Evolutionary conservation across 495 filamentous ascomycete species (phyloP), one percentile per base, ranked within the genome.

Genomic region (Aspergillus biplanus): DNA sequence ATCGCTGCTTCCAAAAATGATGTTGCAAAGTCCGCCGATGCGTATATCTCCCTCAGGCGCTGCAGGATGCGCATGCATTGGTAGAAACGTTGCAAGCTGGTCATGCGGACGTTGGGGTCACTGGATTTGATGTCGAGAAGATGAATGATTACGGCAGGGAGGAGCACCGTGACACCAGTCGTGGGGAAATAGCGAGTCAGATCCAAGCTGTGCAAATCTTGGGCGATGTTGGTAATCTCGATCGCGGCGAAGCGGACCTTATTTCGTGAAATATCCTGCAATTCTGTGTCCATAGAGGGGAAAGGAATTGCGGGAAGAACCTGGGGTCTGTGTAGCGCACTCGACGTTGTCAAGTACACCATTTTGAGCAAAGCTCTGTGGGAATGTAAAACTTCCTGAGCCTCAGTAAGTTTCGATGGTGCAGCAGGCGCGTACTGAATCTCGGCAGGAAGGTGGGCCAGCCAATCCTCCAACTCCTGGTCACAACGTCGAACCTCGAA

Each of bases 101-200:
- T 77, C 62, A 87, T 84, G 27, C 90, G 83, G 15, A 89, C 85
- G 52, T 83, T 85, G 16, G 85, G 84, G 61, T 91, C 84, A 48
- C 83, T 88, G 44, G 87, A 89, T 69, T 93, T 96, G 81, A 95
- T 93, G 69, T 96, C 91, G 4, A 96, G 84, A 18, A 97, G 81
- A 69, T 97, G 92, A 58, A 96, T 93, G 64, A 96, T 96, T 73
- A 96, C 91, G 12, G 92, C 92, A 3, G 92, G 92, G 5, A 96
- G 85, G 11, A 96, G 85, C 9, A 96, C 92, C 0, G 92, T 97
- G 21, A 96, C 91, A 46, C 92, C 92, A 1, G 91, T 92, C 0
- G 92, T 95, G 9, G 92, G 92, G 16, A 96, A 86, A 70, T 86
- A 96, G 37, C 81, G 85, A 46, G 90, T 91, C 4, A 97, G 80